phyloP scores from a whole-genome alignment of 2,329 filamentous ascomycete species.

The Botrytis byssoidea region DNA sequence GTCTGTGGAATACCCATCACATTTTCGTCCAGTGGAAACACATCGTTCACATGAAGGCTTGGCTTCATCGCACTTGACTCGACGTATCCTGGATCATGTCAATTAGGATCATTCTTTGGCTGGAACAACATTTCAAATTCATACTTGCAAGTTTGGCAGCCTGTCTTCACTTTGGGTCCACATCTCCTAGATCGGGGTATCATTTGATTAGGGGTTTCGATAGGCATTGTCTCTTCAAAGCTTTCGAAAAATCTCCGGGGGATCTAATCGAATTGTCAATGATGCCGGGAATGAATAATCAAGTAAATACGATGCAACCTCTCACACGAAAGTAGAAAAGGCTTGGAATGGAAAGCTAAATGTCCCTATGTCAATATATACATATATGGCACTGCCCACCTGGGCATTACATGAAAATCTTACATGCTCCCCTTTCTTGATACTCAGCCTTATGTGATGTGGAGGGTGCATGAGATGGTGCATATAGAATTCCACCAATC shows the following conservation, averaged over 20 bases:
- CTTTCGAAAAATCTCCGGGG: background rate
- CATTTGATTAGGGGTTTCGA: background rate
- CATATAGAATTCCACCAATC: background rate
- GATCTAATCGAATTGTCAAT: background rate
- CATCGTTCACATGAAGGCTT: constrained; percentile 23
- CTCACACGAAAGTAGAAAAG: background rate
- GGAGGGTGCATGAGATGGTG: background rate
- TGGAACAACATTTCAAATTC: background rate
- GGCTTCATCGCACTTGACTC: constrained; percentile 26
- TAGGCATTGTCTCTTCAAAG: background rate
- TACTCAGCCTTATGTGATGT: background rate
- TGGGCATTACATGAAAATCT: background rate
- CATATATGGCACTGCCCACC: background rate
- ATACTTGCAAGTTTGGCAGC: constrained; percentile 22
- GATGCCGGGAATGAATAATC: background rate
- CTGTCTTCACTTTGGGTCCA: constrained; percentile 19
- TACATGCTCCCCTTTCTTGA: background rate
- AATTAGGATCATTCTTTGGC: background rate
- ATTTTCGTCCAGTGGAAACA: constrained; percentile 20
- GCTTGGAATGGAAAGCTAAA: background rate
- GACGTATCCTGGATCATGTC: constrained; percentile 22
- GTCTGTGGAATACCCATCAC: constrained; percentile 23
- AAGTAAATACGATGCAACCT: constrained; percentile 6
- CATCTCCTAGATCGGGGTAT: constrained; percentile 5
- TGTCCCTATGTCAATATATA: background rate